phyloP scores from a whole-genome alignment of 1,284 basidiomycete genomes.

The Megacollybia platyphylla region DNA sequence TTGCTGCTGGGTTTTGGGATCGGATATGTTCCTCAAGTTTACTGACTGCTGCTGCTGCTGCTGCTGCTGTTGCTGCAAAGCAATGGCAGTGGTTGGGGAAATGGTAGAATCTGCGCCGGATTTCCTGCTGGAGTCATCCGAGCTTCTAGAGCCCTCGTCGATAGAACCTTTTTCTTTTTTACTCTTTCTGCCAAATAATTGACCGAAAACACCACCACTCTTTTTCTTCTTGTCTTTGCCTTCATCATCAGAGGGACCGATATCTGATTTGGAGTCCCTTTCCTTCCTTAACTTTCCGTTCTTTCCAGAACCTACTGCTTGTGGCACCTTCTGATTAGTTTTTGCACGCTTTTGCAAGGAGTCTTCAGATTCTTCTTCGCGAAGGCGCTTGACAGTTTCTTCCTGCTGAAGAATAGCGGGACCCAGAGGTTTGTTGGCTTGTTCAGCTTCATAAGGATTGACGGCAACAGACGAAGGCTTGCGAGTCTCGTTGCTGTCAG shows the following conservation, averaged over 20 bases:
- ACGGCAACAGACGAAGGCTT: background rate
- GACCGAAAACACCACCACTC: constrained; percentile 52
- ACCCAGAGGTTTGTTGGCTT: constrained; percentile 12
- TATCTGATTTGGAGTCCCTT: constrained; percentile 19
- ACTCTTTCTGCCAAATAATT: constrained; percentile 64
- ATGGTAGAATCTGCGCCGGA: constrained; percentile 6
- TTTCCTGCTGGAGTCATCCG: constrained; percentile 39
- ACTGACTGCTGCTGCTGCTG: constrained; percentile 31
- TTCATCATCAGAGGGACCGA: constrained; percentile 25
- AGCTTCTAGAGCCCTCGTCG: constrained; percentile 18
- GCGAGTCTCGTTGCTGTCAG: background rate
- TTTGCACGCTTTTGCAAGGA: constrained; percentile 35
- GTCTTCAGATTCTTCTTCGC: constrained; percentile 56
- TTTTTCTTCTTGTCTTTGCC: constrained; percentile 56
- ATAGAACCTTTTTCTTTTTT: constrained; percentile 51
- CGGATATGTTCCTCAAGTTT: constrained; percentile 17
- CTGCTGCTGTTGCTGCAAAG: constrained; percentile 42
- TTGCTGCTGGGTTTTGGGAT: constrained; percentile 19
- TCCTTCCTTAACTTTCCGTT: constrained; percentile 59
- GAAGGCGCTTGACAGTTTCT: constrained; percentile 41
- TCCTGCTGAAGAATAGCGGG: constrained; percentile 32
- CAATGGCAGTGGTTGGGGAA: constrained; percentile 25
- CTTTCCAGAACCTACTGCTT: constrained; percentile 24
- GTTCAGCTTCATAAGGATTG: background rate
- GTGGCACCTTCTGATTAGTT: constrained; percentile 22